A percentile compares a stretch with the other conserved stretches of the same genome.
Conservation (phyloP, 495 filamentous ascomycete species). For the Amphirosellinia nigrospora region DNA sequence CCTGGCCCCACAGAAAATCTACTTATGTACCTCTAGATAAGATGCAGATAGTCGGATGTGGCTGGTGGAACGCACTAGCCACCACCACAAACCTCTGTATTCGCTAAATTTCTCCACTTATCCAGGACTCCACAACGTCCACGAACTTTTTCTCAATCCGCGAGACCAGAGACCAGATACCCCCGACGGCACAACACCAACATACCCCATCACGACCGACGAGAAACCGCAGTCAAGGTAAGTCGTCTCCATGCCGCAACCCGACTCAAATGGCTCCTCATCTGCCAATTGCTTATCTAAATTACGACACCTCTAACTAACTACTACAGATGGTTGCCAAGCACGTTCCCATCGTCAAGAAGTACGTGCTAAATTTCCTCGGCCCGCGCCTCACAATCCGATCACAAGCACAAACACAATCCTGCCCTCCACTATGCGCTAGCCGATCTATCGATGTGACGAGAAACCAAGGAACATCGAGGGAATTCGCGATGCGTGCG, state of each 20-base stretch:
- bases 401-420: not conserved
- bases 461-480: not conserved
- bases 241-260: conserved; percentile 25
- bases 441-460: not conserved
- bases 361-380: conserved; percentile 67
- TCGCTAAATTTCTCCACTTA: conserved; percentile 32
- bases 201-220: conserved; percentile 47
- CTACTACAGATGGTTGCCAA: conserved; percentile 87
- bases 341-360: conserved; percentile 99
- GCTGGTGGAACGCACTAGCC: conserved; percentile 23
- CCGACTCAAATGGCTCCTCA: not conserved
- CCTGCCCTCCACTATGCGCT: conserved; percentile 20
- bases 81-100: conserved; percentile 29
- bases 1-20: too few species aligned
- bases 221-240: conserved; percentile 56
- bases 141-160: conserved; percentile 31
- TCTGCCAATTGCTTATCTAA: not conserved
- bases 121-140: conserved; percentile 28
- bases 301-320: conserved; percentile 38
- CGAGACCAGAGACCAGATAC: conserved; percentile 29
- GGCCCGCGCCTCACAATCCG: not conserved
- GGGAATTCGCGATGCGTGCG: not conserved
- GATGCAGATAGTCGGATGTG: not conserved
- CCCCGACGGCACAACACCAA: conserved; percentile 41
- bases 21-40: too few species aligned